Base-by-base conservation (phyloP, 805 yeast genomes). In the Cyberlindnera mycetangii region DNA sequence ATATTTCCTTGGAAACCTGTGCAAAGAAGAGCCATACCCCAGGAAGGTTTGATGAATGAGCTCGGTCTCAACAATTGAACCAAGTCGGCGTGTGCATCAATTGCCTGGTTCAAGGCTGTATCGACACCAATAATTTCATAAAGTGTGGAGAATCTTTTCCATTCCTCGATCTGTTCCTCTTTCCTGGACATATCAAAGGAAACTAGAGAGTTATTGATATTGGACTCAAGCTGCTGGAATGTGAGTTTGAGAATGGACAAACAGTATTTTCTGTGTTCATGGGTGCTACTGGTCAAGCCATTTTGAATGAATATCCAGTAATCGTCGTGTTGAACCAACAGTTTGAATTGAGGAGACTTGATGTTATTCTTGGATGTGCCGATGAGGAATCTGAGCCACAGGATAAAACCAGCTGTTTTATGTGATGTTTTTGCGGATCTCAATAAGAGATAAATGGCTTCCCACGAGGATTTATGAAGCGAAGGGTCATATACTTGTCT, bases 61-160 rank as follows among this genome's bases (percentile, higher is more conserved):
- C 61, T 49, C 3, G 76, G 72, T 0, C 71, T 58, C 19, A 87
- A 69, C 12, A 86, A 60, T 1, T 65, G 66, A 2, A 78, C 59
- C 35, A 89, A 76, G 54, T 87, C 95, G 7, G 66, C 65, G 1
- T 75, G 64, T 0, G 93, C 92, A 11, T 88, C 96, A 53, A 82
- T 81, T 0, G 90, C 80, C 62, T 90, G 97, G 54, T 90, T 89
- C 54, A 87, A 65, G 0, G 96, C 85, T 0, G 96, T 80, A 60
- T 89, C 97, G 32, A 89, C 74, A 1, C 89, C 93, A 21, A 87
- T 66, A 37, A 89, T 85, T 57, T 89, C 96, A 55, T 78, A 84
- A 12, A 89, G 64, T 0, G 96, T 86, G 21, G 79, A 70, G 55
- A 72, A 89, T 47, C 86, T 73, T 34, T 77, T 72, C 97, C 97